These are phyloP conservation scores for Yamadazyma scolyti DNA, from an alignment of 805 yeast genomes.

Conservation along the genomic window DNA sequence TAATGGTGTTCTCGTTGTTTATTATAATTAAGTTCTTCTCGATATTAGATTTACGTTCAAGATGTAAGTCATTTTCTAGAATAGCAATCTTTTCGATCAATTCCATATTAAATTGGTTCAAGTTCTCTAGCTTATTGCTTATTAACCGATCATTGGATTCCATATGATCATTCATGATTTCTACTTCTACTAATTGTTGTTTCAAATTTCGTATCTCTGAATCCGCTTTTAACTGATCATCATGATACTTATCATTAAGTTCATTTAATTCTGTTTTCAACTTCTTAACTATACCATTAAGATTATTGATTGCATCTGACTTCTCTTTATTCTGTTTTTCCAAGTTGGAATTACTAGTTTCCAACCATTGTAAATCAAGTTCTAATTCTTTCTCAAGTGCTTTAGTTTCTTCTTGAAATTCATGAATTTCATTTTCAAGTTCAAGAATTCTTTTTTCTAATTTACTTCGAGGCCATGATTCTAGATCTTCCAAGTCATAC, in stretches of 20 bases:
- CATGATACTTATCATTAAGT: slow-evolving; percentile 14
- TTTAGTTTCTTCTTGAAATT: slow-evolving; percentile 41
- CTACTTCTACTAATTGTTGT: slow-evolving; percentile 34
- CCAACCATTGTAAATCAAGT: slow-evolving; percentile 36
- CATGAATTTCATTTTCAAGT: slow-evolving; percentile 34
- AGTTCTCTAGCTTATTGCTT: slow-evolving; percentile 25
- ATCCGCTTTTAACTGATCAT: slow-evolving; percentile 20
- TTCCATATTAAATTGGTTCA: slow-evolving; percentile 39
- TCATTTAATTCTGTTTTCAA: slow-evolving; percentile 17
- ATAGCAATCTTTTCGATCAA: slow-evolving; percentile 39
- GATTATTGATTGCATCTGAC: slow-evolving; percentile 2
- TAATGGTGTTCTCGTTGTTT: slow-evolving; percentile 28
- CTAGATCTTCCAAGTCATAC: no score
- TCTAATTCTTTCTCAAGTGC: slow-evolving; percentile 44
- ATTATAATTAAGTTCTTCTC: slow-evolving; percentile 24
- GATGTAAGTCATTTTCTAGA: slow-evolving; percentile 37
- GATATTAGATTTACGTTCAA: slow-evolving; percentile 19
- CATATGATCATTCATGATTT: slow-evolving; percentile 41
- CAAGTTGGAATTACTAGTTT: slow-evolving; percentile 18
- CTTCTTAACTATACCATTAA: slow-evolving; percentile 2
- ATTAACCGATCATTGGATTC: slow-evolving; percentile 35
- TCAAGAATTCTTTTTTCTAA: slow-evolving; percentile 26
- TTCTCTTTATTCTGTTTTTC: slow-evolving; percentile 9
- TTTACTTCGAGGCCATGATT: no score
- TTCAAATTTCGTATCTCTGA: slow-evolving; percentile 18